These are phyloP conservation scores for Aspergillus sp. DNA, from an alignment of 2,329 filamentous ascomycete species.

Conservation along the genomic window DNA sequence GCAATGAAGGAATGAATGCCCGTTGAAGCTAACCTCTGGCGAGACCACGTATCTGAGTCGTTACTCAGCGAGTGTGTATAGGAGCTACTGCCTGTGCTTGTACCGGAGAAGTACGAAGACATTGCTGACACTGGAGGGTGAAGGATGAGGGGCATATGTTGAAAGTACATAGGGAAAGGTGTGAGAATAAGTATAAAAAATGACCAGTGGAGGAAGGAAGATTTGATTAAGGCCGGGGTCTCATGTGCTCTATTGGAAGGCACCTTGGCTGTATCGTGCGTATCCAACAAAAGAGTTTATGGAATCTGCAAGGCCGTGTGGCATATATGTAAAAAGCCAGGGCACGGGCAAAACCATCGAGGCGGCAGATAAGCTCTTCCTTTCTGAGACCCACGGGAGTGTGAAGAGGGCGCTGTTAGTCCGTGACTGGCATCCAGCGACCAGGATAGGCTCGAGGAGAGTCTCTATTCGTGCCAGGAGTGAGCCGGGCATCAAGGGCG, in stretches of 20 bases:
- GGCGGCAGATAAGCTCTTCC: conserved; percentile 19
- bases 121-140: conserved; percentile 29
- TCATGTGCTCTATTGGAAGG: neutral
- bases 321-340: conserved; percentile 13
- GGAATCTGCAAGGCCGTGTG: neutral
- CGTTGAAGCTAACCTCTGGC: conserved; percentile 35
- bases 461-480: conserved; percentile 16
- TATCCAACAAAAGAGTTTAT: conserved; percentile 8
- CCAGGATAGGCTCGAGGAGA: conserved; percentile 10
- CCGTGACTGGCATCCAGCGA: conserved; percentile 11
- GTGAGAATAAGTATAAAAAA: conserved; percentile 1
- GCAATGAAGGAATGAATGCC: conserved; percentile 8
- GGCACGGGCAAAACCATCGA: conserved; percentile 13
- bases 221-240: neutral
- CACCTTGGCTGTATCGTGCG: conserved; percentile 3
- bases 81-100: conserved; percentile 28
- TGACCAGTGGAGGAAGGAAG: neutral
- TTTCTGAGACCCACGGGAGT: conserved; percentile 15
- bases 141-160: conserved; percentile 33
- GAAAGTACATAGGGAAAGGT: conserved; percentile 11
- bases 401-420: conserved; percentile 9
- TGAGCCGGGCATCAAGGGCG: conserved; percentile 15
- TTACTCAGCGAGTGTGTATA: conserved; percentile 30
- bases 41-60: conserved; percentile 34
- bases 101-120: conserved; percentile 32